Conservation (phyloP, 148 eudicot species). For the Rhododendron vialii region DNA sequence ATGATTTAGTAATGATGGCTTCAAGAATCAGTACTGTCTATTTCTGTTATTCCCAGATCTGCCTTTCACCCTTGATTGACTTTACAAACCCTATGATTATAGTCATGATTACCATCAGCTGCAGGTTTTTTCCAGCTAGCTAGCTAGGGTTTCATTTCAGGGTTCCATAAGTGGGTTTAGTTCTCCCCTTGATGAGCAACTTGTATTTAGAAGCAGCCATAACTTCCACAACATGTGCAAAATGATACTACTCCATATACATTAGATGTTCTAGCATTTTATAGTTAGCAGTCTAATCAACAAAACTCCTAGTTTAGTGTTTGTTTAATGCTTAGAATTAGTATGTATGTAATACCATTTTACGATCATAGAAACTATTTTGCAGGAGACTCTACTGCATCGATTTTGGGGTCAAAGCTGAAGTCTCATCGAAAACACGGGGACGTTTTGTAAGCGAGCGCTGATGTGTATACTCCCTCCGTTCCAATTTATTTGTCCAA, state of each 20-base stretch:
- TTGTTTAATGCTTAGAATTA: background rate
- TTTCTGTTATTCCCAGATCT: background rate
- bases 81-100: background rate
- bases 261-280: background rate
- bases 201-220: too few species aligned
- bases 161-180: background rate
- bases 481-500: too few species aligned
- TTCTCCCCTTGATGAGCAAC: background rate
- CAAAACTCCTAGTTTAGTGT: background rate
- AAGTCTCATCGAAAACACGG: background rate
- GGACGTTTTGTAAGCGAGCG: background rate
- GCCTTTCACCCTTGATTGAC: background rate
- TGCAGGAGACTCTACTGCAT: background rate
- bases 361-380: background rate
- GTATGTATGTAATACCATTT: background rate
- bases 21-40: background rate
- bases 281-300: background rate
- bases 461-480: background rate
- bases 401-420: background rate
- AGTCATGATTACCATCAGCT: background rate
- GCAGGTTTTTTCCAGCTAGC: background rate
- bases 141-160: background rate
- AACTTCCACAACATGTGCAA: background rate
- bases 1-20: slow-evolving; percentile 1
- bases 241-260: background rate